Evolutionary conservation across 805 yeast species (phyloP), one percentile per base, ranked within the genome.

Genomic region (Candida quercuum): DNA sequence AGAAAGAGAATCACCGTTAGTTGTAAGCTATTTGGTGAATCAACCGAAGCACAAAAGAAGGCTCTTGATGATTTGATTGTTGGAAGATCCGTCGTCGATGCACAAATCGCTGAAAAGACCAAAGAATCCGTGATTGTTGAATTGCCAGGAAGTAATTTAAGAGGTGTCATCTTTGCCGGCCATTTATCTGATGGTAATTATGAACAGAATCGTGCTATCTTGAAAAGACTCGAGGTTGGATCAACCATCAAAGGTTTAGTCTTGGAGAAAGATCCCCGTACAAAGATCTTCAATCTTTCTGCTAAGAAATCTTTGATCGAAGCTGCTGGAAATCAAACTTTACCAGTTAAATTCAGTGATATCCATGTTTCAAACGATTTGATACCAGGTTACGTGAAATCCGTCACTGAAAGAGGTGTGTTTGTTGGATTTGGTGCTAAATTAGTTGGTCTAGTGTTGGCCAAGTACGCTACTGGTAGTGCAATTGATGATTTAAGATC

Each of bases 401-500:
- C 88, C 15, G 76, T 82, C 15, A 85, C 94, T n/a, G 72, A 71
- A 32, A 71, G 72, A 55, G 98, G 98, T 46, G 67, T 87, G 11
- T 91, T 91, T 56, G 83, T 91, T 40, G 74, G 81, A 0, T 91
- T 91, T 60, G 86, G 81, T 39, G 82, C 84, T 45, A 75, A 73
- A 37, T 73, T 91, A 45, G 85, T 86, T 23, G 98, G 97, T 36
- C 70, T 91, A 46, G 83, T 87, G 4, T 72, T 86, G 43, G 84
- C 89, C 39, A 78, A 81, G 53, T 78, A 81, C 49, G 84, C 84
- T 17, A 67, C 78, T 5, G 74, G 72, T 24, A 69, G 71, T 35
- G 70, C 66, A 29, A 65, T 63, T 27, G 76, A 71, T 10, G 81
- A 78, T 46, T 66, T 83, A 34, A 61, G 67, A 17, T 66, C 71